Evolutionary conservation across 31 red algal genomes (phyloP), one percentile per base, ranked within the genome.

Genomic region (Odonthalia washingtoniensis): DNA sequence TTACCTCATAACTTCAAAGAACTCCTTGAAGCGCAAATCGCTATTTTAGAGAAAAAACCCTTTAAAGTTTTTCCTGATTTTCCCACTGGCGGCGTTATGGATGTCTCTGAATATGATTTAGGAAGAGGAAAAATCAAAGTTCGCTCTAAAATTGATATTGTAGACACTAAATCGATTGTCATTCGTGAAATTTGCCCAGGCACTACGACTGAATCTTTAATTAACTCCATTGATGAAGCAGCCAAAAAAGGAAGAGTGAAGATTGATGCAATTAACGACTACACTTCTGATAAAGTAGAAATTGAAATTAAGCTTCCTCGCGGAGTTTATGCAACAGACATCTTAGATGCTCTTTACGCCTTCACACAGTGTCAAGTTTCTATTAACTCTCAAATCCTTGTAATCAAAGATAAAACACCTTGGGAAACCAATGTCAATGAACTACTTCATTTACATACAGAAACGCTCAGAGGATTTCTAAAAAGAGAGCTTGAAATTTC

Each of bases 1-100:
- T 39, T 75, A 30, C 72, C 72, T 75, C 72, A 75, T 39, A 75
- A 75, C 39, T 75, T 75, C 72, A 41, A 38, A 38, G 72, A 75
- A 44, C 38, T 75, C 26, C 31, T 75, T 75, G 72, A 75, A 38
- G 37, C 34, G 30, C 39, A 32, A 38, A 75, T 75, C 72, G 40
- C 31, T 75, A 30, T 30, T 44, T 44, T 75, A 44, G 27, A 39
- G 27, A 39, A 39, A 38, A 38, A 41, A 44, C 30, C 30, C 26
- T 32, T 75, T 40, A 39, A 75, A 44, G 39, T 75, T 38, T 75
- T 75, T 75, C 72, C 72, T 44, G 72, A 75, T 75, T 75, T 75
- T 75, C 72, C 34, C 38, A 34, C 30, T 30, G 72, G 72, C 30
- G 72, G 72, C 26, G 39, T 30, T 40, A 39, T 41, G 26, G 72